Evolutionary conservation across 2,329 filamentous ascomycete genomes (phyloP), one percentile per base, ranked within the genome.

Genomic region (Venturia pyrina): DNA sequence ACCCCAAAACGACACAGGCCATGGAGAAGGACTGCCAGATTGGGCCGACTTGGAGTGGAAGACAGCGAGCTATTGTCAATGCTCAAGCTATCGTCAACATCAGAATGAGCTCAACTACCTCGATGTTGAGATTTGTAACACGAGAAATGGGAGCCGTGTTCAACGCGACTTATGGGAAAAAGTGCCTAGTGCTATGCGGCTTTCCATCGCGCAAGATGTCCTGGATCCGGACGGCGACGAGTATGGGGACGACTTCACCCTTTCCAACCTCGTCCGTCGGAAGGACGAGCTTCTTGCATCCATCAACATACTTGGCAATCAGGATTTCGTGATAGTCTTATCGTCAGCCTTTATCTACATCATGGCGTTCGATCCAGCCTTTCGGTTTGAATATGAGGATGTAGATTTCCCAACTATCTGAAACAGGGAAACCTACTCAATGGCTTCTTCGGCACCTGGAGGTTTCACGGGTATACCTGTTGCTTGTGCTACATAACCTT

Each of bases 51-150:
- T 59, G 28, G 53, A 59, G 53, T 59, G 53, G 53, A 59, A 59
- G 53, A 59, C 32, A 21, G 53, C 53, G 8, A 59, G 53, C 28
- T 59, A 59, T 59, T 37, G 53, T n/a, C 53, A 59, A 59, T 59
- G 53, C 11, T 59, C 53, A 37, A 37, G 53, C 28, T 59, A 59
- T 11, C 28, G 53, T n/a, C 53, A 59, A 11, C 53, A 37, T 37
- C 53, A 59, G 17, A 59, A 59, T 13, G 53, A 59, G 19, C 53
- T 59, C 53, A 37, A 59, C 19, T 59, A n/a, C 11, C 53, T 59
- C 5, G n/a, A 17, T 5, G 53, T 59, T 21, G 53, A 59, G 32
- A 59, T 59, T 40, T 59, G 53, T 11, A 32, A 59, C 28, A 59
- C 17, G 53, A 59, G 17, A n/a, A 37, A 59, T 7, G 53, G 53